A percentile compares a stretch with the other conserved stretches of the same genome.
phyloP scores from a whole-genome alignment of 805 yeast species.

The Hanseniaspora clermontiae region DNA sequence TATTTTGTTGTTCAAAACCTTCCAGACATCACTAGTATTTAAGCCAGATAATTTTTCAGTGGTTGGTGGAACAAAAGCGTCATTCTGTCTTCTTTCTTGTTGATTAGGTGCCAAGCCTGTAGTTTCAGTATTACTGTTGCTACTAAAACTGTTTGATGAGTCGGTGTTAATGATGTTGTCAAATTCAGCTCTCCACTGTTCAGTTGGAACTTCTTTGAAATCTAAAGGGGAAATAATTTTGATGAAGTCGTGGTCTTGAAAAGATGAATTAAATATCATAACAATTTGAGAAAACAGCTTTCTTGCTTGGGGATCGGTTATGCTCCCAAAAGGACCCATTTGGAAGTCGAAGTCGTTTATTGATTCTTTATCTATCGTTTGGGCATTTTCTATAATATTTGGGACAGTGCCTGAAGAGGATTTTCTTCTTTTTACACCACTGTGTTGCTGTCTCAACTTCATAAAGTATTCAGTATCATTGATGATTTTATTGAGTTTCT shows the following conservation, averaged over 20 bases:
- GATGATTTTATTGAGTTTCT: slow-evolving; percentile 27
- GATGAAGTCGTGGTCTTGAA: slow-evolving; percentile 85
- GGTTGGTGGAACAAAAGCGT: slow-evolving; percentile 11
- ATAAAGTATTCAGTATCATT: slow-evolving; percentile 8
- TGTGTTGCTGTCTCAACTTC: slow-evolving; percentile 3
- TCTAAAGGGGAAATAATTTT: slow-evolving; percentile 10
- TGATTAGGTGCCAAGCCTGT: not conserved
- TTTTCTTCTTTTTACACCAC: slow-evolving; percentile 3
- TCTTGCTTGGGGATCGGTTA: slow-evolving; percentile 72
- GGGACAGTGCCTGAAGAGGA: not conserved
- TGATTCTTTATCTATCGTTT: not conserved
- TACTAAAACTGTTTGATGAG: not conserved
- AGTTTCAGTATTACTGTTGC: not conserved
- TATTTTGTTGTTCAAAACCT: slow-evolving; percentile 6
- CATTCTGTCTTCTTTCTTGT: not conserved
- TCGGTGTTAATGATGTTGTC: slow-evolving; percentile 5
- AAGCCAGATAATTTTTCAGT: slow-evolving; percentile 6
- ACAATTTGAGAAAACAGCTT: slow-evolving; percentile 83
- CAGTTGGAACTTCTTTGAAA: slow-evolving; percentile 2
- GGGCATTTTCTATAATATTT: not conserved
- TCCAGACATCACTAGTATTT: slow-evolving; percentile 8
- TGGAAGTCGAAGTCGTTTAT: slow-evolving; percentile 17
- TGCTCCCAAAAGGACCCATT: slow-evolving; percentile 78
- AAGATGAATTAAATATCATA: slow-evolving; percentile 79
- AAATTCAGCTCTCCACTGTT: slow-evolving; percentile 7